Evolutionary conservation across 106 monocot genomes (phyloP), one percentile per base, ranked within the genome.

Genomic region (Iris macrosiphon): DNA sequence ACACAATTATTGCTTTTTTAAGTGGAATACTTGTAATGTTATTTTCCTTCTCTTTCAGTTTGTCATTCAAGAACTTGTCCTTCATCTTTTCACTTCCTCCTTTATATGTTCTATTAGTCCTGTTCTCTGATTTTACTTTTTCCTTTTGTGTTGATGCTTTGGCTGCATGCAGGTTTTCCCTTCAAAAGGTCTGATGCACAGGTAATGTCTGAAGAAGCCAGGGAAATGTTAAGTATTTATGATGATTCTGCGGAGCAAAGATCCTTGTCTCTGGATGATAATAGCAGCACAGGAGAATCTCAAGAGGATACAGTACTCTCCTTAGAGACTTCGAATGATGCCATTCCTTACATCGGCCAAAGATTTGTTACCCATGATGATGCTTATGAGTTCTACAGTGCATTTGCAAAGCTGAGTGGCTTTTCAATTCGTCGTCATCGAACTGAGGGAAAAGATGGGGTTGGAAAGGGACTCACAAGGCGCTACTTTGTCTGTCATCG

Each of bases 401-500:
- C 76, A 45, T 92, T 92, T 65, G 86, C 92, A 18, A 87, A 79
- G 49, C 57, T 57, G 21, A 55, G 78, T 55, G 92, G 92, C 9
- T 92, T 92, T 61, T 92, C 92, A 7, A 92, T 87, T 65, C 79
- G 92, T 4, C 72, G 87, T 9, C 92, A 87, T 62, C 58, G 87
- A 32, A 83, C 92, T 12, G 87, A 87, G 67, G 87, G 91, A 14
- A 92, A 86, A 63, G 86, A 86, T 52, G 82, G 91, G 33, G 73
- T 86, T 24, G 87, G 92, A 15, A 82, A 68, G 28, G 92, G 92
- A 24, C 78, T 87, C 8, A 92, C 73, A 15, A 75, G 92, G 19
- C 66, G 87, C 10, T 87, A 92, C 28, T 87, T 92, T 55, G 87
- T 87, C 35, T 92, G 92, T 44, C 92, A 92, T 55, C 78, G 92